Evolutionary conservation across 371 early-diverging fungal genomes (phyloP).

Genomic region (Polyrhizophydium stewartii): DNA sequence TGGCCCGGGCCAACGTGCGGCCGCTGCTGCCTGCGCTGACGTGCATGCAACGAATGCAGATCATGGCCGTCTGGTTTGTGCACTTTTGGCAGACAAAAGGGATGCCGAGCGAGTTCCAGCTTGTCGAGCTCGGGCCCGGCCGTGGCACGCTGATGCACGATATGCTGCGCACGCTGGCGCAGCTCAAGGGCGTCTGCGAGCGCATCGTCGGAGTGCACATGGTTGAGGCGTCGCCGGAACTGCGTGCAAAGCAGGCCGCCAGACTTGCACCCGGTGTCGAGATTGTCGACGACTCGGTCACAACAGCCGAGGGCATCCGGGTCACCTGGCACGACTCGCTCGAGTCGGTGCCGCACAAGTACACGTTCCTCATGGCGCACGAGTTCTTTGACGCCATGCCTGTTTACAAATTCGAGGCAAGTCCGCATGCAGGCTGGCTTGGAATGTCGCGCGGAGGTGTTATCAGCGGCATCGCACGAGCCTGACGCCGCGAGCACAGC

Average conservation of each 20-base stretch:
- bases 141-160: constrained; percentile 92
- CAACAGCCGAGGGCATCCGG: constrained; percentile 42
- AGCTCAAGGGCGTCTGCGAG: not conserved
- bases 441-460: not conserved
- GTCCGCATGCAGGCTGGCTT: no score
- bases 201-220: constrained; percentile 65
- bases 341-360: constrained; percentile 57
- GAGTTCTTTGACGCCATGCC: constrained; percentile 98
- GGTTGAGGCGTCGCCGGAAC: constrained; percentile 76
- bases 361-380: constrained; percentile 74
- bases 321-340: constrained; percentile 72
- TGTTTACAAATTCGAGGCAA: constrained; percentile 72
- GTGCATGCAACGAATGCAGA: constrained; percentile 26
- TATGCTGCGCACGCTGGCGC: constrained; percentile 49
- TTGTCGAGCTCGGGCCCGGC: constrained; percentile 94
- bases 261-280: constrained; percentile 9
- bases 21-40: not conserved
- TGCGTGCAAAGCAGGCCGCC: constrained; percentile 64
- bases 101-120: constrained; percentile 51
- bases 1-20: not conserved
- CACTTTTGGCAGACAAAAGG: constrained; percentile 55
- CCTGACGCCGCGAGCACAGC: constrained; percentile 28
- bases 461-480: not conserved
- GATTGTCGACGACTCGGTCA: not conserved
- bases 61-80: constrained; percentile 76